Evolutionary conservation across 441 rosid species (phyloP).

Genomic region (Euphorbia schlechtendalii): DNA sequence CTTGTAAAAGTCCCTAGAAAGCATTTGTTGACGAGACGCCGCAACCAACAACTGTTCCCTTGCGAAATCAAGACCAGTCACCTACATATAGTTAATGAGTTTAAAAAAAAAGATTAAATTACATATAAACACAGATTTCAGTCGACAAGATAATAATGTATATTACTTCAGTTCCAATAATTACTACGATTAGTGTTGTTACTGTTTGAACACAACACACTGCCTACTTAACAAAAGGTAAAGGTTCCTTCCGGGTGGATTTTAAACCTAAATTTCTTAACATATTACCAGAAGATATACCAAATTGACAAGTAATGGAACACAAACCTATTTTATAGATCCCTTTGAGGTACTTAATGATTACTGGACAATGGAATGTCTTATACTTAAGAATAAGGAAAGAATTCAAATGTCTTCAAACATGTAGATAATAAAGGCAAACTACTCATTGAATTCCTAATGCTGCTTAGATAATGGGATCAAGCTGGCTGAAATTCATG

Average conservation of each 20-base stretch:
- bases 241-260: background rate
- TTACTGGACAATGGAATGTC: too few species aligned
- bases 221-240: background rate
- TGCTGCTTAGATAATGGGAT: too few species aligned
- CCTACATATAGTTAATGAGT: constrained; percentile 29
- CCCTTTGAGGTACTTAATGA: too few species aligned
- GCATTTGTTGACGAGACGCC: constrained; percentile 44
- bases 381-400: too few species aligned
- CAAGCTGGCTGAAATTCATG: too few species aligned
- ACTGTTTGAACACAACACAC: background rate
- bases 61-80: constrained; percentile 76
- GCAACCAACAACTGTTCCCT: constrained; percentile 64
- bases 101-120: background rate
- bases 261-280: background rate
- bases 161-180: background rate
- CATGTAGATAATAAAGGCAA: too few species aligned
- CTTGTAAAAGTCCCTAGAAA: constrained; percentile 46
- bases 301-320: too few species aligned
- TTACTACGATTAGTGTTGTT: too few species aligned
- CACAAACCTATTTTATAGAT: too few species aligned
- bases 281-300: background rate
- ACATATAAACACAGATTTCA: background rate
- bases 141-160: background rate
- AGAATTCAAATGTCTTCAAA: too few species aligned
- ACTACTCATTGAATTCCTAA: too few species aligned